Percentiles rank a stretch among this genome's conserved stretches.
phyloP scores from a whole-genome alignment of 306 rosid genomes.

The Amphicarpaea edgeworthii region DNA sequence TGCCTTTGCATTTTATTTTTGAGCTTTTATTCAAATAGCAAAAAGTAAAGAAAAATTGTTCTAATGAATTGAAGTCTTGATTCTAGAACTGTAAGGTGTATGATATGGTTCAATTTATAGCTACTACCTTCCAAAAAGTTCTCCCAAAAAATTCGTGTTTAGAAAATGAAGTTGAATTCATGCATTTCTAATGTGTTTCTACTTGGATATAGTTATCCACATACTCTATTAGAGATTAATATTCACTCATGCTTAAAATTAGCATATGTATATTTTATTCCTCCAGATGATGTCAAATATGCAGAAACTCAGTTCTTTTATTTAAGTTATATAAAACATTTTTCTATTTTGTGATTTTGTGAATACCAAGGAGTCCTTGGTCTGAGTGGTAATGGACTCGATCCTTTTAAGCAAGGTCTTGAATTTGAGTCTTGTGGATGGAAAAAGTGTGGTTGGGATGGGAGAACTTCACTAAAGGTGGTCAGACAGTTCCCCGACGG shows the following conservation, averaged over 20 bases:
- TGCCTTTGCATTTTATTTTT: neutral
- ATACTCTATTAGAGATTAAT: conserved; percentile 5
- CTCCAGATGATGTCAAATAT: conserved; percentile 28
- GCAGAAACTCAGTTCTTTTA: conserved; percentile 12
- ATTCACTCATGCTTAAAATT: conserved; percentile 4
- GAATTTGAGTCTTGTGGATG: no score
- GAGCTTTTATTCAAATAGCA: neutral
- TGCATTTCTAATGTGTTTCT: conserved; percentile 10
- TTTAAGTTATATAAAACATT: neutral
- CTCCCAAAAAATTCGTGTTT: neutral
- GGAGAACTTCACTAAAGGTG: no score
- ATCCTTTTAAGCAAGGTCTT: no score
- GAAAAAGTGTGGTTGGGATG: no score
- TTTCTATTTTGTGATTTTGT: conserved; percentile 28
- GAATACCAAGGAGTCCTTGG: no score
- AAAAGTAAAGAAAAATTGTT: neutral
- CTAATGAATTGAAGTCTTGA: neutral
- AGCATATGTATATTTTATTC: neutral
- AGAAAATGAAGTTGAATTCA: neutral
- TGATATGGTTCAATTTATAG: neutral
- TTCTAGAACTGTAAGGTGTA: neutral
- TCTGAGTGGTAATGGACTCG: no score
- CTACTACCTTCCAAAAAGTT: neutral
- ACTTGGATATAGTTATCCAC: conserved; percentile 22
- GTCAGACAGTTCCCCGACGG: no score